Evolutionary conservation across 805 yeast species (phyloP), one percentile per base, ranked within the genome.

Genomic region (Metschnikowia santaceciliae): DNA sequence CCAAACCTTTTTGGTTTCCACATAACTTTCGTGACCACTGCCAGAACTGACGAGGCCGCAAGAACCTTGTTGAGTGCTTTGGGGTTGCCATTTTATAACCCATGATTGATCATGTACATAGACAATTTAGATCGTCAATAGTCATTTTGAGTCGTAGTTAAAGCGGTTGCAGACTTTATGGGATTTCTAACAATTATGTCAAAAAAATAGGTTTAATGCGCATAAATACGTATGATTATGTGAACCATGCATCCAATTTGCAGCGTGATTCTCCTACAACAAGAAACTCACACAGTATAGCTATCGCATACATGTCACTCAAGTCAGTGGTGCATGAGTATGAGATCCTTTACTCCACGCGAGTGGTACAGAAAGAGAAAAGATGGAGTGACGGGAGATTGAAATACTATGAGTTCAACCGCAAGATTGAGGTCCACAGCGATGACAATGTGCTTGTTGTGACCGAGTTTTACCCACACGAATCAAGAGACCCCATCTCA

Each of bases 41-140:
- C 98, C 6, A 90, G 90, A 71, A 83, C 90, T 19, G 97, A 91
- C 65, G 81, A 83, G 32, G 94, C 89, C 62, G 97, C 98, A 8
- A 83, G 96, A 68, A 82, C 88, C 17, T 74, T 92, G 59, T 71
- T 92, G 54, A 86, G 95, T 65, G 86, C 89, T 2, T 77, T 82
- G 58, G 96, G 96, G 6, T 67, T 91, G 47, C 96, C 96, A 49
- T 88, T 91, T 74, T 62, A 60, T 55, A 63, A 65, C 42, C 63
- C 47, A 7, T 44, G 47, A 44, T 34, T 15, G 34, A 40, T 44
- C 40, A 40, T 53, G 55, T 53, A 53, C 32, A 53, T 53, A 53
- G 49, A 38, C 17, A 33, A 20, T 17, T 26, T 14, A 42, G 46
- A 20, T 32, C 43, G 11, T 40, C 34, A 15, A 22, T 15, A 26